Conservation (phyloP, 352 stramenopile species). For the Globisporangium alternatum region DNA sequence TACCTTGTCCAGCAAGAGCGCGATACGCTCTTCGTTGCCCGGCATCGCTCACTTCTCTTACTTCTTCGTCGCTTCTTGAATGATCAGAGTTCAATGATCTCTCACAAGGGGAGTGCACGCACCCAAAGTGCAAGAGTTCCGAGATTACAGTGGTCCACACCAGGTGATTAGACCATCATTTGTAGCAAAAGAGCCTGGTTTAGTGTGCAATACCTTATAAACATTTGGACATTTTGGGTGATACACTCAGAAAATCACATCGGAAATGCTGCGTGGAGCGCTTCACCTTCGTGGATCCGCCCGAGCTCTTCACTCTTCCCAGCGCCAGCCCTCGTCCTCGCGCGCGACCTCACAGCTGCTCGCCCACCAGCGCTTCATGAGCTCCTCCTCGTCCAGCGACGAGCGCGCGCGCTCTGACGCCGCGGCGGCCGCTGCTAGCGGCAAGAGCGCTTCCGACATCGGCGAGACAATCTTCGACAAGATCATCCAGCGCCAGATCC, state of each 20-base stretch:
- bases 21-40: slow-evolving; percentile 73
- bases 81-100: slow-evolving; percentile 13
- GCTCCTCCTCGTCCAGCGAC: slow-evolving; percentile 31
- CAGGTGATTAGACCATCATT: background rate
- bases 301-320: background rate
- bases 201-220: background rate
- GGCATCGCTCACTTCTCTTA: slow-evolving; percentile 34
- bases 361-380: slow-evolving; percentile 36
- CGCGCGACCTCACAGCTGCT: slow-evolving; percentile 12
- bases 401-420: slow-evolving; percentile 63
- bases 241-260: slow-evolving; percentile 35
- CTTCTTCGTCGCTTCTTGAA: slow-evolving; percentile 9
- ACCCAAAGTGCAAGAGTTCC: slow-evolving; percentile 2
- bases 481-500: slow-evolving; percentile 94
- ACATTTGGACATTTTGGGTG: too few relatives aligned
- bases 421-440: slow-evolving; percentile 27
- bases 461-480: slow-evolving; percentile 98
- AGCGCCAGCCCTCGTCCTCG: background rate
- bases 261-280: slow-evolving; percentile 22
- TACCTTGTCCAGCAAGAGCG: slow-evolving; percentile 81
- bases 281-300: slow-evolving; percentile 17
- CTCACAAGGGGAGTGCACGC: too few relatives aligned
- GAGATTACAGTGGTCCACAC: background rate
- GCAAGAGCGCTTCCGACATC: slow-evolving; percentile 29
- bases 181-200: background rate